A percentile compares a stretch with the other conserved stretches of the same genome.
phyloP scores from a whole-genome alignment of 495 filamentous ascomycete genomes.

The Chaetomium cochliodes region DNA sequence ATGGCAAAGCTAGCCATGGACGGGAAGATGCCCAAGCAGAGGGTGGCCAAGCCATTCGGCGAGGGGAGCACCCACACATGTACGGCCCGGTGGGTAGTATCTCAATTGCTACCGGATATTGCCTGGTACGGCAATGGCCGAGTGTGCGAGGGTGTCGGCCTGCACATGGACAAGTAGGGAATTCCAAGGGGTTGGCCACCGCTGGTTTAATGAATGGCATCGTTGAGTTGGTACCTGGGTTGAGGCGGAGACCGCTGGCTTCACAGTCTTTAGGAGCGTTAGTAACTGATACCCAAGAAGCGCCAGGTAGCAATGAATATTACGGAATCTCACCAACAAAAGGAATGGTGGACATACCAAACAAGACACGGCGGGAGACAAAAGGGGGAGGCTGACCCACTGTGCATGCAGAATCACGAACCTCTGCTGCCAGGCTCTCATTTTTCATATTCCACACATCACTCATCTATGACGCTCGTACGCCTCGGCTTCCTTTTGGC shows the following conservation, averaged over 20 bases:
- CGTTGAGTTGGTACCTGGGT: not conserved
- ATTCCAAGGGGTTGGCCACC: not conserved
- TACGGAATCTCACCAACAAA: not conserved
- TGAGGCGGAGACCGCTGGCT: not conserved
- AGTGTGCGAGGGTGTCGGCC: slow-evolving; percentile 52
- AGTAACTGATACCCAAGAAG: slow-evolving; percentile 10
- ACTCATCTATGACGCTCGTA: slow-evolving; percentile 33
- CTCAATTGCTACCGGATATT: slow-evolving; percentile 51
- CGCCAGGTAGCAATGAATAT: not conserved
- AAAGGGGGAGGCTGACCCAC: not conserved
- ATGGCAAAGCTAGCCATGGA: slow-evolving; percentile 23
- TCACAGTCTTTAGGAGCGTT: slow-evolving; percentile 6
- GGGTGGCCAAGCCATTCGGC: slow-evolving; percentile 47
- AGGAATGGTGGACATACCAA: not conserved
- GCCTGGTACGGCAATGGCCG: slow-evolving; percentile 54
- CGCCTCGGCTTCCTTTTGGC: slow-evolving; percentile 58
- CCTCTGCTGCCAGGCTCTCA: not conserved
- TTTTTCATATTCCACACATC: not conserved
- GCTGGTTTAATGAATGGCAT: not conserved
- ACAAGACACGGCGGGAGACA: not conserved
- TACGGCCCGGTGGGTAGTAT: slow-evolving; percentile 74
- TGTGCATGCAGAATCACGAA: not conserved
- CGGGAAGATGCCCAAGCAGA: slow-evolving; percentile 32
- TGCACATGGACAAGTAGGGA: slow-evolving; percentile 23
- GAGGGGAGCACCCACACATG: slow-evolving; percentile 65